Percentiles rank a stretch among this genome's conserved stretches.
These are phyloP conservation scores for Nitzschia sp. DNA, from an alignment of 108 stramenopile genomes.

Conservation along the genomic window DNA sequence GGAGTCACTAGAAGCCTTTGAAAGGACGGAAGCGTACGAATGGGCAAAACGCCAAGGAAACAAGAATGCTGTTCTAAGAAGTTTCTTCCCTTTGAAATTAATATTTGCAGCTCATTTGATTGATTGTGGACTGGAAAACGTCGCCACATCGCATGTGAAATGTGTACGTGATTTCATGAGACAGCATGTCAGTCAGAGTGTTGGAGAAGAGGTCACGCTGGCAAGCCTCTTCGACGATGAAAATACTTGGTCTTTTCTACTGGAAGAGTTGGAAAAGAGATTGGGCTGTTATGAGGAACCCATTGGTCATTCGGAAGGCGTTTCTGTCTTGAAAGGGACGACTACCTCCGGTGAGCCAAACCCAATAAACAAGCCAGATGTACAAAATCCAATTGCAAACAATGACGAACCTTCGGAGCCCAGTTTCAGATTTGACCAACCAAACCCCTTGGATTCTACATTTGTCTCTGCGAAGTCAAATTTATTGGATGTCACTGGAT, in stretches of 20 bases:
- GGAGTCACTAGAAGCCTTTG: conserved; percentile 58
- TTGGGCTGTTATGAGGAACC: neutral
- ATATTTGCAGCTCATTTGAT: conserved; percentile 71
- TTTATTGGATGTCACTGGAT: conserved; percentile 37
- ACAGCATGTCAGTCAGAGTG: neutral
- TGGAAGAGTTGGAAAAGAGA: conserved; percentile 6
- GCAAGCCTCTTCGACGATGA: conserved; percentile 20
- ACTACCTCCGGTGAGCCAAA: neutral
- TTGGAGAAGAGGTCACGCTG: conserved; percentile 4
- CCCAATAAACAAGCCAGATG: neutral
- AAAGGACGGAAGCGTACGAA: conserved; percentile 87
- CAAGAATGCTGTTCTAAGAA: conserved; percentile 54
- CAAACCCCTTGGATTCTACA: conserved; percentile 13
- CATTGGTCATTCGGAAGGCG: neutral
- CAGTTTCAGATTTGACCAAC: neutral
- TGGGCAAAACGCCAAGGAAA: conserved; percentile 87
- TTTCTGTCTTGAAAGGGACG: neutral
- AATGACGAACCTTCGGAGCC: neutral
- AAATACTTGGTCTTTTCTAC: conserved; percentile 5
- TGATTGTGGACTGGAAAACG: conserved; percentile 56
- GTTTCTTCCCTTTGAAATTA: conserved; percentile 77
- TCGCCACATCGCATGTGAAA: conserved; percentile 53
- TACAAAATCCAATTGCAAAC: neutral
- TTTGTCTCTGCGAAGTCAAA: conserved; percentile 40
- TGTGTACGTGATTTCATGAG: conserved; percentile 42